Base-by-base conservation (phyloP, 148 eudicot genomes). In the Hydrangea macrophylla region DNA sequence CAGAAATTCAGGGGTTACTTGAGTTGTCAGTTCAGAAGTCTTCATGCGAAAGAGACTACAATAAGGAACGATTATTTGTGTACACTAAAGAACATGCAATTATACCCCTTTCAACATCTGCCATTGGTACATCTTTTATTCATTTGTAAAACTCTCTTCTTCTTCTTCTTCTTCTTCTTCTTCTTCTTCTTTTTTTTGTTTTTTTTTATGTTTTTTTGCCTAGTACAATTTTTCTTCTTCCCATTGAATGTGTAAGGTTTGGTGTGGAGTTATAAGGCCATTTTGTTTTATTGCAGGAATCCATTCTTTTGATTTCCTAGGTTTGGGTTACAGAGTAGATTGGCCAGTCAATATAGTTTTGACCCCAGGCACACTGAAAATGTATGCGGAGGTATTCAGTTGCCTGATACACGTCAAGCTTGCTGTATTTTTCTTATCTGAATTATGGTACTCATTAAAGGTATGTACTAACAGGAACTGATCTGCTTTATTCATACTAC, bases 341-440 rank as follows among this genome's bases (percentile, higher is more conserved):
- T 93, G 98, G 98, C 98, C 98, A n/a, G 79, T 90, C 78, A 90
- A 77, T 74, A 90, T 93, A 18, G 78, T 93, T 62, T 71, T 93
- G 83, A 90, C 88, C 30, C 76, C 87, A 61, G 80, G 59, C 64
- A 86, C 95, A 58, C 65, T 93, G 78, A 69, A 70, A 67, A 85
- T 82, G 60, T 93, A 90, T 75, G 83, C 87, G 53, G 78, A 83
- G 54, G 88, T 90, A 69, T 93, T 93, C 77, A 93, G 79, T 70
- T 93, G 86, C 83, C 82, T 93, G 59, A 81, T 93, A 65, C 87
- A 82, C 67, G 84, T 93, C 83, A 93, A 86, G 83, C 95, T 93
- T 73, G 98, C 96, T 58, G 78, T 74, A 58, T 75, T 85, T 70
- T 84, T 92, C 12, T 76, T 93, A 70, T 75, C 90, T 75, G 96